Evolutionary conservation across 148 eudicot genomes (phyloP).

Genomic region (Fallopia convolvulus): DNA sequence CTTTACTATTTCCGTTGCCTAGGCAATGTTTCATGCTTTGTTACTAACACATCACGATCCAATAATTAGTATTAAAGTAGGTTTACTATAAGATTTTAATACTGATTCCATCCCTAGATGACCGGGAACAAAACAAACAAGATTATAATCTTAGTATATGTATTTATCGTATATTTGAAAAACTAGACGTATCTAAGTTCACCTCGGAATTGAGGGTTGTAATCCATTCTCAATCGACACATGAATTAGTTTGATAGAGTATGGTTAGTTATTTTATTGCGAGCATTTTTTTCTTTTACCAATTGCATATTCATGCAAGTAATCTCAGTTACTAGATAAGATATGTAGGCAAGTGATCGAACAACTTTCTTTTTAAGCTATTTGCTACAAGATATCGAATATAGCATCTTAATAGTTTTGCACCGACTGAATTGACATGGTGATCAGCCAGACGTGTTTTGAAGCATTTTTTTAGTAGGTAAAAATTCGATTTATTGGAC

Average conservation of each 20-base stretch:
- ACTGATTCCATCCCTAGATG: too few species aligned
- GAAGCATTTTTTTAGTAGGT: neutral
- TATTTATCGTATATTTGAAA: too few species aligned
- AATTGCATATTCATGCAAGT: neutral
- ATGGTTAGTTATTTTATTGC: neutral
- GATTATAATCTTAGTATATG: too few species aligned
- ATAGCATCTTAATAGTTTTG: constrained; percentile 1
- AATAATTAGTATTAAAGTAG: too few species aligned
- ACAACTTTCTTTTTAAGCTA: neutral
- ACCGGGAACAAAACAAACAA: too few species aligned
- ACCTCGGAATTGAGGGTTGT: neutral
- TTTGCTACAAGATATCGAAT: neutral
- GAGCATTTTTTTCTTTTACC: neutral
- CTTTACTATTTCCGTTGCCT: too few species aligned
- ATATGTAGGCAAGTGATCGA: neutral
- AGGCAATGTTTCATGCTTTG: too few species aligned
- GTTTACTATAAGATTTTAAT: too few species aligned
- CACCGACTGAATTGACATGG: neutral
- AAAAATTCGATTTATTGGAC: too few species aligned
- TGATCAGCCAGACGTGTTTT: neutral
- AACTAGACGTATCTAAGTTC: neutral
- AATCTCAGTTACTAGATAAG: neutral
- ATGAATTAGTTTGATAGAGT: neutral
- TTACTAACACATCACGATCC: too few species aligned
- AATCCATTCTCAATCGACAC: neutral